Base-by-base conservation (phyloP, 108 stramenopile genomes). In the Fragilaria radians region DNA sequence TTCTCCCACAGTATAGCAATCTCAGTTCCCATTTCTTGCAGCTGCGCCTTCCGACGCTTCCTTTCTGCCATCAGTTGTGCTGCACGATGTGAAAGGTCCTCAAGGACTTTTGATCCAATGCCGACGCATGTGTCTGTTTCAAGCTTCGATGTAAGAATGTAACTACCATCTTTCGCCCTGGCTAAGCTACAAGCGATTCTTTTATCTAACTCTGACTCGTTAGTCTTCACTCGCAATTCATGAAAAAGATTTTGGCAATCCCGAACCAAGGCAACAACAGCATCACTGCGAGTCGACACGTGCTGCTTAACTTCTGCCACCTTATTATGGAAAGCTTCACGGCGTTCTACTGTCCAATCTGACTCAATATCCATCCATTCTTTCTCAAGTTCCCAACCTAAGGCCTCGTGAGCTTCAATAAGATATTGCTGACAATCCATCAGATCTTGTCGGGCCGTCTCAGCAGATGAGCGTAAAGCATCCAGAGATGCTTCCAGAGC, bases 1-100 rank as follows among this genome's bases (percentile, higher is more conserved):
- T 93, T 92, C 53, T 83, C 83, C 95, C 95, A 96, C n/a, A 96
- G 69, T 30, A 71, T 54, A 7, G 83, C 71, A 68, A 96, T 96
- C 48, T 81, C 76, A 9, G 62, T 69, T 18, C 95, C 95, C 89
- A 96, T 88, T 19, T 88, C 80, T 58, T 79, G 83, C 30, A 96
- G 80, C 67, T 73, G 60, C 3, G 57, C 46, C 32, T 86, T 85
- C 21, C 93, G 61, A 29, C 78, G 64, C 2, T 70, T 65, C 51
- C 90, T 94, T 68, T 94, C 93, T 0, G 59, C 73, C 48, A 75
- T 79, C n/a, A 94, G 78, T 50, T 91, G 87, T 1, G 83, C 65
- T 22, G 84, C 74, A 23, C 89, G 80, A 2, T 62, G 65, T 17
- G 87, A 83, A 17, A 94, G 73, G 11, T 67, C 82, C 34, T 91